These are phyloP conservation scores for Escovopsis sp. DNA, from an alignment of 2,329 filamentous ascomycete species.

Conservation along the genomic window DNA sequence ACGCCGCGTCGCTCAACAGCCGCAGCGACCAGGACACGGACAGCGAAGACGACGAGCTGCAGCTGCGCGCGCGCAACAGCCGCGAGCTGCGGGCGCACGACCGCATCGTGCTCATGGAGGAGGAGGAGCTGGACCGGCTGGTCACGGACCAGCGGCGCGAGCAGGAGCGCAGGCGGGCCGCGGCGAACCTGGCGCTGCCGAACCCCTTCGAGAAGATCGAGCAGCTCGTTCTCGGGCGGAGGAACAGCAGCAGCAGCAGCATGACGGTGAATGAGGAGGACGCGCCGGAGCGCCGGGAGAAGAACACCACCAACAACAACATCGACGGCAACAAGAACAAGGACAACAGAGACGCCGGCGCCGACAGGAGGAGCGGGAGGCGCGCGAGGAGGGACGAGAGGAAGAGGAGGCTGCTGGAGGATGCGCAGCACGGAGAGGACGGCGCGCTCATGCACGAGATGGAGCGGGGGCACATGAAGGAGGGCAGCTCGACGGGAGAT, in stretches of 20 bases:
- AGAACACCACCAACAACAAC: no score
- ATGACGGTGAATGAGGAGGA: slow-evolving; percentile 12
- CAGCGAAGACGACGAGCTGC: slow-evolving; percentile 59
- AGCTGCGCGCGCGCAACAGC: slow-evolving; percentile 51
- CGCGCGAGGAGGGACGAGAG: slow-evolving; percentile 37
- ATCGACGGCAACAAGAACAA: no score
- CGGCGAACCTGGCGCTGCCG: slow-evolving; percentile 34
- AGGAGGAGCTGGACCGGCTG: slow-evolving; percentile 54
- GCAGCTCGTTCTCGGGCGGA: slow-evolving; percentile 17
- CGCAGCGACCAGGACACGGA: slow-evolving; percentile 61
- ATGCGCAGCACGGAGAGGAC: slow-evolving; percentile 49
- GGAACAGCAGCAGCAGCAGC: slow-evolving; percentile 20
- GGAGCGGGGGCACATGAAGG: slow-evolving; percentile 64
- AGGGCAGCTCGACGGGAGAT: slow-evolving; percentile 48
- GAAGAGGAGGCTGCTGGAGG: slow-evolving; percentile 35
- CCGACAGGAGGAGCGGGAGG: slow-evolving; percentile 35
- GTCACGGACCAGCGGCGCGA: slow-evolving; percentile 37
- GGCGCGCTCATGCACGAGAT: slow-evolving; percentile 77
- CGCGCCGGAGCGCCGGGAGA: no score
- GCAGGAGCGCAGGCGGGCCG: slow-evolving; percentile 34
- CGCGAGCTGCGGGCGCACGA: slow-evolving; percentile 57
- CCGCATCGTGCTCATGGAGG: slow-evolving; percentile 55
- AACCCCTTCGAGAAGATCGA: slow-evolving; percentile 32
- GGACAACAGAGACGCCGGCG: slow-evolving; percentile 33
- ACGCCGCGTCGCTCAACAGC: slow-evolving; percentile 51